A percentile compares a stretch with the other conserved stretches of the same genome.
These are phyloP conservation scores for Hypomontagnella submonticulosa DNA, from an alignment of 495 filamentous ascomycete genomes.

Conservation along the genomic window DNA sequence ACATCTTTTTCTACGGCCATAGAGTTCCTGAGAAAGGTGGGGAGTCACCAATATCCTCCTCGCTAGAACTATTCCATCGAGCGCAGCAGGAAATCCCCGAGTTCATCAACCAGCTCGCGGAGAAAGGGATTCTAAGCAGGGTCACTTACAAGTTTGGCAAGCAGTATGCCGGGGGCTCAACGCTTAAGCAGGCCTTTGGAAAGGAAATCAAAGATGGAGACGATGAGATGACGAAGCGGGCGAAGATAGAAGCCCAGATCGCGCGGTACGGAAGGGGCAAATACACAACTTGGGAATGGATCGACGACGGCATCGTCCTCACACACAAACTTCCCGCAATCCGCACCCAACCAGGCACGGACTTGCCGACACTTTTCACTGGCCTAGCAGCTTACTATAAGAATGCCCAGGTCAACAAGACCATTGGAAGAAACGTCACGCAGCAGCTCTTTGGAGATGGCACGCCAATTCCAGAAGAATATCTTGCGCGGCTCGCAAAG, in stretches of 20 bases:
- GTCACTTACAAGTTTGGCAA: conserved; percentile 59
- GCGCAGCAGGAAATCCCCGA: conserved; percentile 59
- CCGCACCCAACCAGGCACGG: conserved; percentile 60
- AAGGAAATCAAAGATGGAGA: conserved; percentile 61
- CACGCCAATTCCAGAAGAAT: conserved; percentile 62
- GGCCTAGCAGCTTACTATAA: conserved; percentile 60
- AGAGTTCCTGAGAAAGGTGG: conserved; percentile 49
- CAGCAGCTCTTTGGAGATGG: conserved; percentile 61
- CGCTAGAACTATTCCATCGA: conserved; percentile 61
- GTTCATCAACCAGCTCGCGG: conserved; percentile 58
- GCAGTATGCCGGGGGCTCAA: conserved; percentile 61
- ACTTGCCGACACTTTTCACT: conserved; percentile 64
- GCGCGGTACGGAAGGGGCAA: conserved; percentile 53
- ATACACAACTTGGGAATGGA: conserved; percentile 60
- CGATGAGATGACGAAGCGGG: conserved; percentile 52
- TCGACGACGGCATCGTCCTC: conserved; percentile 55
- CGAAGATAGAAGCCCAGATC: conserved; percentile 65
- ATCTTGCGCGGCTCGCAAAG: conserved; percentile 56
- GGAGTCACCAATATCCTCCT: conserved; percentile 64
- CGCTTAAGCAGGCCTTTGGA: conserved; percentile 63
- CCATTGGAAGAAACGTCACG: conserved; percentile 36
- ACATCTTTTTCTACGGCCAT: conserved; percentile 62
- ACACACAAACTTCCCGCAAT: conserved; percentile 53
- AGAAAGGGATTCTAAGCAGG: conserved; percentile 58
- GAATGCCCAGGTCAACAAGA: conserved; percentile 46